These are phyloP conservation scores for Corylus heterophylla DNA, from an alignment of 306 rosid species.

Conservation along the genomic window DNA sequence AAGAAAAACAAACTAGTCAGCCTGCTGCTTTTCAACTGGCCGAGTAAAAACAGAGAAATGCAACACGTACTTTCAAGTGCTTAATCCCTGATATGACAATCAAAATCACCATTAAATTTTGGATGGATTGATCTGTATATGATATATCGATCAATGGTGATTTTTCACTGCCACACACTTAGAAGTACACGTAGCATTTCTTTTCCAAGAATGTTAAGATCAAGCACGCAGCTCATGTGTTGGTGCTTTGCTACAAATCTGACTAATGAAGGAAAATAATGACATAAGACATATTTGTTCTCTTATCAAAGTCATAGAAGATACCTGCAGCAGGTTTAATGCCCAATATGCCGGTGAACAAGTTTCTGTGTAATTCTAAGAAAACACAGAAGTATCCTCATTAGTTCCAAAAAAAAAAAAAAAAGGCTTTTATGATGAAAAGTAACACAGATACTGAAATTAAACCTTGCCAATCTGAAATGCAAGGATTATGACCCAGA, in stretches of 20 bases:
- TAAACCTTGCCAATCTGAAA: slow-evolving; percentile 75
- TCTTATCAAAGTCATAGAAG: neutral
- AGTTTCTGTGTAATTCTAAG: slow-evolving; percentile 48
- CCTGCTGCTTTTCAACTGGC: neutral
- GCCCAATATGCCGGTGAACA: slow-evolving; percentile 60
- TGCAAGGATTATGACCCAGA: slow-evolving; percentile 78
- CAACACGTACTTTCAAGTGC: no score
- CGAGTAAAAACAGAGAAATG: no score
- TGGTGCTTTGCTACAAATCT: neutral
- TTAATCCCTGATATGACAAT: no score
- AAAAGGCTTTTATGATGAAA: neutral
- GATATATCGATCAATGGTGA: no score
- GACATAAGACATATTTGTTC: neutral
- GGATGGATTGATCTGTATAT: no score
- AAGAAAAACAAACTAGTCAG: neutral
- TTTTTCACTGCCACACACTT: no score
- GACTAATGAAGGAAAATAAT: neutral
- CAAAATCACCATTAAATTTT: no score
- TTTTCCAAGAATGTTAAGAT: neutral
- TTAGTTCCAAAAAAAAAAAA: slow-evolving; percentile 8
- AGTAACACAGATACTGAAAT: slow-evolving; percentile 7
- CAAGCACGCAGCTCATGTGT: neutral
- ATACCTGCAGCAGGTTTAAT: slow-evolving; percentile 57
- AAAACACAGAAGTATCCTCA: neutral
- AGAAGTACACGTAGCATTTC: no score